A percentile compares a stretch with the other conserved stretches of the same genome.
Conservation (phyloP, 768 basidiomycete species). For the Trametes gibbosa region DNA sequence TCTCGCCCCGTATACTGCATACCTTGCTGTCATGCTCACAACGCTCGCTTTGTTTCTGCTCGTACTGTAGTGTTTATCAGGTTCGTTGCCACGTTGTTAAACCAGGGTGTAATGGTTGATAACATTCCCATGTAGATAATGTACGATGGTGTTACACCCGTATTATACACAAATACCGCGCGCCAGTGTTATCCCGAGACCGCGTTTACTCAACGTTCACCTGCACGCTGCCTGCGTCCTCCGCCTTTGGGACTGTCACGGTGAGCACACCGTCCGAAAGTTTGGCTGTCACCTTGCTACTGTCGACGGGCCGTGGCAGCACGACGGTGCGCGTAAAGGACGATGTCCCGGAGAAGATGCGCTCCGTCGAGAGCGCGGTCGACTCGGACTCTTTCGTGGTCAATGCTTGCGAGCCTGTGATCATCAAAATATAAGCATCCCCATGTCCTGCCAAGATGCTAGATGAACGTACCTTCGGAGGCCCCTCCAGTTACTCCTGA, state of each 20-base stretch:
- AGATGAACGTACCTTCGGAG: conserved; percentile 31
- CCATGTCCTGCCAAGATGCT: background rate
- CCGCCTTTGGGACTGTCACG: conserved; percentile 55
- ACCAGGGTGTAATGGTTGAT: background rate
- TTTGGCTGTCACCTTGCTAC: conserved; percentile 56
- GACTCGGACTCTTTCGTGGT: conserved; percentile 25
- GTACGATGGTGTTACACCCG: conserved; percentile 6
- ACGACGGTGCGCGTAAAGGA: conserved; percentile 69
- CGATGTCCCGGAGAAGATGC: conserved; percentile 52
- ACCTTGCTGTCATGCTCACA: background rate
- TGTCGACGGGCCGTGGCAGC: conserved; percentile 64
- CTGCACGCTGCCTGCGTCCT: conserved; percentile 53
- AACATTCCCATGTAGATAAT: conserved; percentile 2
- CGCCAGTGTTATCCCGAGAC: background rate
- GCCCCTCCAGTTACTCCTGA: conserved; percentile 24
- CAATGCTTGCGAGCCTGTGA: conserved; percentile 21
- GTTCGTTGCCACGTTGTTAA: background rate
- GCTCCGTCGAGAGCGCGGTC: conserved; percentile 57
- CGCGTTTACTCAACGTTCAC: conserved; percentile 39
- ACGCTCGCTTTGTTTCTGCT: background rate
- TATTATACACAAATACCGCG: conserved; percentile 3
- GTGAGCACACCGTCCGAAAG: conserved; percentile 69
- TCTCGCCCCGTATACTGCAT: background rate
- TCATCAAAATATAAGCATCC: conserved; percentile 2
- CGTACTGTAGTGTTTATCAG: background rate